Evolutionary conservation across 2,329 filamentous ascomycete genomes (phyloP).

Genomic region (Sclerotinia nivalis): DNA sequence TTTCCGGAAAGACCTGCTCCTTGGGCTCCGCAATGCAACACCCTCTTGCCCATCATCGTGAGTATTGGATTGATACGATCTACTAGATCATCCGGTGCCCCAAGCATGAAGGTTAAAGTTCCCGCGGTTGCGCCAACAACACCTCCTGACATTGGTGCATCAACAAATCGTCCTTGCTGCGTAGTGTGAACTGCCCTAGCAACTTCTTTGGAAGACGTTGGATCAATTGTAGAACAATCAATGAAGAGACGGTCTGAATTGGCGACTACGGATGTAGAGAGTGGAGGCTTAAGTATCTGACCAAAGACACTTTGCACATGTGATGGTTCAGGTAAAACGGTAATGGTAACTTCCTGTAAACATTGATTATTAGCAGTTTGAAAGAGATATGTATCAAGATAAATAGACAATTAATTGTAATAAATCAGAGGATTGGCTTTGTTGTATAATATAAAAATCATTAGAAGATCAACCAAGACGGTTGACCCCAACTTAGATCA

Average conservation of each 20-base stretch:
- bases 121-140: conserved; percentile 87
- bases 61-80: conserved; percentile 68
- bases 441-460: conserved; percentile 38
- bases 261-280: conserved; percentile 50
- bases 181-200: conserved; percentile 68
- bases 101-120: conserved; percentile 95
- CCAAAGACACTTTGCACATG: conserved; percentile 84
- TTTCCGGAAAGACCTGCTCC: conserved; percentile 88
- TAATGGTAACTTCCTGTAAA: conserved; percentile 77
- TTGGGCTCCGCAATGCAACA: conserved; percentile 82
- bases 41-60: conserved; percentile 79
- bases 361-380: conserved; percentile 17
- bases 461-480: conserved; percentile 36
- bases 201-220: conserved; percentile 76
- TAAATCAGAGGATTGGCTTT: conserved; percentile 40
- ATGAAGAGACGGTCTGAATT: conserved; percentile 76
- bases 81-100: conserved; percentile 62
- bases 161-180: conserved; percentile 76
- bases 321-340: conserved; percentile 82
- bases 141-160: conserved; percentile 95
- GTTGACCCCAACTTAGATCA: conserved; percentile 40
- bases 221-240: conserved; percentile 96
- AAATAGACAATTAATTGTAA: conserved; percentile 13
- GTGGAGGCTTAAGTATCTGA: conserved; percentile 65
- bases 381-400: neutral